Conservation (phyloP, 768 basidiomycete genomes). For the Termitomyces sp. region DNA sequence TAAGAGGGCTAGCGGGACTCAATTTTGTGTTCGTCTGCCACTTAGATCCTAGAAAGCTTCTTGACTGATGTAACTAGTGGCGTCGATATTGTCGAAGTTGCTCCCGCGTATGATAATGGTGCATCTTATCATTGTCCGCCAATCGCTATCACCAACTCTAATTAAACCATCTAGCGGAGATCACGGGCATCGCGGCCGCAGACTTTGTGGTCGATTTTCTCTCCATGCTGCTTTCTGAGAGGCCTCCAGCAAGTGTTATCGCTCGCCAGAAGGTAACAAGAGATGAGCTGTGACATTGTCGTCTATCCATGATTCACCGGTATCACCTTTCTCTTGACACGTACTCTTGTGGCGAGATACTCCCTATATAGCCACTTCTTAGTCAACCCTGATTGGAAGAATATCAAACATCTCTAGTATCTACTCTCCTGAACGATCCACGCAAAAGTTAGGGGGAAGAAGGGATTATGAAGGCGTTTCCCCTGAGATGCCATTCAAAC, state of each 20-base stretch:
- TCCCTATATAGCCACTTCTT: neutral
- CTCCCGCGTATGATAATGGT: conserved; percentile 74
- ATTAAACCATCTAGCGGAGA: conserved; percentile 42
- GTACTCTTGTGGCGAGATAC: neutral
- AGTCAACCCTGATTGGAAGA: no score
- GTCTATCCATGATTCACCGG: neutral
- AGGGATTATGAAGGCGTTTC: no score
- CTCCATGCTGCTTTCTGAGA: conserved; percentile 50
- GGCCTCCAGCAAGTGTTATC: conserved; percentile 24
- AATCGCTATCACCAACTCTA: neutral
- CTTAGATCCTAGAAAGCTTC: neutral
- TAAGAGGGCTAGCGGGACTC: conserved; percentile 74
- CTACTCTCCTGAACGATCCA: no score
- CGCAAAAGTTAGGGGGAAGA: no score
- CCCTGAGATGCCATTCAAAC: no score
- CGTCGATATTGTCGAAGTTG: conserved; percentile 70
- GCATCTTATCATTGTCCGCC: conserved; percentile 12
- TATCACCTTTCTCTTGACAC: neutral
- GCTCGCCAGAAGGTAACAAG: neutral
- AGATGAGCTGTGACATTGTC: conserved; percentile 10
- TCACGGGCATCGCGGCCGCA: conserved; percentile 66
- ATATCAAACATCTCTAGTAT: no score
- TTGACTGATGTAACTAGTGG: conserved; percentile 37
- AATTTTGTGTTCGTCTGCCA: conserved; percentile 66
- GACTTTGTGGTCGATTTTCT: conserved; percentile 68